phyloP scores from a whole-genome alignment of 1,284 basidiomycete genomes.

The Papiliotrema fonsecae region DNA sequence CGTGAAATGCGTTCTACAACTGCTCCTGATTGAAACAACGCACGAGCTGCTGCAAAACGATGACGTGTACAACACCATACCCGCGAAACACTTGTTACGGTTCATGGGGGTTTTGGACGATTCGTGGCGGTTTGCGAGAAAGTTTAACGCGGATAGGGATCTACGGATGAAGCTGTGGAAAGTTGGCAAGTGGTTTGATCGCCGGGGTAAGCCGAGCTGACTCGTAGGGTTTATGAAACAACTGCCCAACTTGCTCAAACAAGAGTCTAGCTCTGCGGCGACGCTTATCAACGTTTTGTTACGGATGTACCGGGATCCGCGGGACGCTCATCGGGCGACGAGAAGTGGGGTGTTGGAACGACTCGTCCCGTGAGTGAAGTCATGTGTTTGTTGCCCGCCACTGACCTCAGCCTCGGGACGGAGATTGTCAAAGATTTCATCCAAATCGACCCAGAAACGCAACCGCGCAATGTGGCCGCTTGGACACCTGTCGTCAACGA shows the following conservation, averaged over 20 bases:
- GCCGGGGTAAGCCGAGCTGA: not conserved
- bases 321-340: constrained; percentile 74
- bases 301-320: constrained; percentile 90
- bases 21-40: constrained; percentile 95
- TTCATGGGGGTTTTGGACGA: constrained; percentile 94
- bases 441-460: constrained; percentile 81
- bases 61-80: constrained; percentile 89
- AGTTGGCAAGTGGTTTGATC: constrained; percentile 68
- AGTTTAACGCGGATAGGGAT: constrained; percentile 98
- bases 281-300: constrained; percentile 89
- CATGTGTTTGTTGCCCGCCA: not conserved
- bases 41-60: constrained; percentile 91
- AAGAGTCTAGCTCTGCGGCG: constrained; percentile 94
- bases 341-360: constrained; percentile 79
- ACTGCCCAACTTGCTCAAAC: constrained; percentile 93
- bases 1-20: constrained; percentile 97
- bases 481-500: constrained; percentile 98
- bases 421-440: constrained; percentile 89
- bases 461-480: constrained; percentile 90
- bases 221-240: constrained; percentile 97
- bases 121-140: constrained; percentile 92
- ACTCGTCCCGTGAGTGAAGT: constrained; percentile 76
- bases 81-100: constrained; percentile 83
- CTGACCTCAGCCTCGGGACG: constrained; percentile 64
- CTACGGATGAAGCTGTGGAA: constrained; percentile 96